Percentiles rank a stretch among this genome's conserved stretches.
phyloP scores from a whole-genome alignment of 768 basidiomycete species.

The Lactarius psammicola region DNA sequence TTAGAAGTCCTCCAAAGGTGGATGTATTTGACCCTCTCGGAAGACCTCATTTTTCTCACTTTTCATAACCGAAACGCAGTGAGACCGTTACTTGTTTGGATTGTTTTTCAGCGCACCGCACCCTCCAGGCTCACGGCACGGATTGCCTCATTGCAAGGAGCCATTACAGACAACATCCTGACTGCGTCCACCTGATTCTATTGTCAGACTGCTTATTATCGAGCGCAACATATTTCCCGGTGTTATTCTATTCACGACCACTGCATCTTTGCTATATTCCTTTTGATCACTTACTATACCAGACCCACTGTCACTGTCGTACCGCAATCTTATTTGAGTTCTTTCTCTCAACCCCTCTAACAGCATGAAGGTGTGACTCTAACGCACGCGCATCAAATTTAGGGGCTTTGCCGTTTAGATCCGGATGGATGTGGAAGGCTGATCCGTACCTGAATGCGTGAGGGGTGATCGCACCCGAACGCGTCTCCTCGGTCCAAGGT shows the following conservation, averaged over 20 bases:
- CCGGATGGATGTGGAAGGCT: background rate
- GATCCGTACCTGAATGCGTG: background rate
- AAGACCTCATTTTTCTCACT: background rate
- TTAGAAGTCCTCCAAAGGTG: slow-evolving; percentile 44
- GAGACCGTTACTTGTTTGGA: slow-evolving; percentile 19
- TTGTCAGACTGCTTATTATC: background rate
- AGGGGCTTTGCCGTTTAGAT: background rate
- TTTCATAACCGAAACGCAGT: slow-evolving; percentile 3
- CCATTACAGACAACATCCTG: slow-evolving; percentile 2
- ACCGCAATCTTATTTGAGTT: background rate
- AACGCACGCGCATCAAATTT: background rate
- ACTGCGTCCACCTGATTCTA: background rate
- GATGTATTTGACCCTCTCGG: slow-evolving; percentile 18
- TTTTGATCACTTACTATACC: background rate
- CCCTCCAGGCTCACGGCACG: background rate
- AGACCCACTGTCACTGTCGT: background rate
- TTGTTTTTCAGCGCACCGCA: slow-evolving; percentile 8
- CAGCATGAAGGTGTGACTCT: background rate
- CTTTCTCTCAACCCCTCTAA: background rate
- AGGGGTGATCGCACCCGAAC: background rate
- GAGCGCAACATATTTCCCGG: background rate
- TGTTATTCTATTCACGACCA: background rate
- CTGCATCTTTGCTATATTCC: background rate
- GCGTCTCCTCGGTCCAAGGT: background rate
- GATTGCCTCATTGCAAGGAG: background rate